Conservation (phyloP, 2,329 filamentous ascomycete genomes). For the Colletotrichum salicis region DNA sequence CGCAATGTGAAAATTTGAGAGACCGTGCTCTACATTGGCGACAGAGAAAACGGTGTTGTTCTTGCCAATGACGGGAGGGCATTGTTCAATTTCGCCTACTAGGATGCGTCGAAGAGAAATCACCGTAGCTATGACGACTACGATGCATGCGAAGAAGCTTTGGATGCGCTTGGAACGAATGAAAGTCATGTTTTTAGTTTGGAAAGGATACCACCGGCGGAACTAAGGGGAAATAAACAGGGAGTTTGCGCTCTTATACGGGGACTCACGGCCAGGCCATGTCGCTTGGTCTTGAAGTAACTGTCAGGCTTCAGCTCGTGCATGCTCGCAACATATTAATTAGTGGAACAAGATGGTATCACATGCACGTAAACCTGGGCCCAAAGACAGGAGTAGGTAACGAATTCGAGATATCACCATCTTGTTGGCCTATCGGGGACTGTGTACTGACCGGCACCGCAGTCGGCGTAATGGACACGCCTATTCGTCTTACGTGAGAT, state of each 20-base stretch:
- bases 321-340: no score
- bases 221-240: neutral
- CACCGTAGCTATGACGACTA: neutral
- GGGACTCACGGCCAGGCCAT: no score
- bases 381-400: no score
- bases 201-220: neutral
- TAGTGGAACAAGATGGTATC: no score
- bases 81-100: neutral
- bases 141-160: neutral
- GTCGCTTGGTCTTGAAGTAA: no score
- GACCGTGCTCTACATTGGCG: constrained; percentile 45
- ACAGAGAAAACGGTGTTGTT: constrained; percentile 49
- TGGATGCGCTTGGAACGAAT: neutral
- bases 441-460: neutral
- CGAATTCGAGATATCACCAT: neutral
- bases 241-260: no score
- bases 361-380: no score
- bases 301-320: no score
- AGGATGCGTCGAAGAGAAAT: neutral
- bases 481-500: neutral
- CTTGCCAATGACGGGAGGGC: constrained; percentile 29
- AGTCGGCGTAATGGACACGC: neutral
- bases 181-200: neutral
- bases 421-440: no score
- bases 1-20: constrained; percentile 50